phyloP scores from a whole-genome alignment of 352 stramenopile species.

The Pythium apleroticum region DNA sequence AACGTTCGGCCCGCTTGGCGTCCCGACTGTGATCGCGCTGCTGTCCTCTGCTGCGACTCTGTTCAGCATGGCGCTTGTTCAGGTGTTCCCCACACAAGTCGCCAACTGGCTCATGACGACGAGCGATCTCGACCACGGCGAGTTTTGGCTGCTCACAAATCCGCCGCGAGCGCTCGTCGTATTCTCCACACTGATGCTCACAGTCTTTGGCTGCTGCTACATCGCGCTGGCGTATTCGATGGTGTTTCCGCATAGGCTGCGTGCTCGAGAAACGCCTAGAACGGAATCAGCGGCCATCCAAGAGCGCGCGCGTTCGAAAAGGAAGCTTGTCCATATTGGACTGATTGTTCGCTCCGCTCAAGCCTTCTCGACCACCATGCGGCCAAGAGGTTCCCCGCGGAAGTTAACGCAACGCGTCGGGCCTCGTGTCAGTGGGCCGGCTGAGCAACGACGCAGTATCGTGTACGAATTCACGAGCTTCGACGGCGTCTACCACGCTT shows the following conservation, averaged over 20 bases:
- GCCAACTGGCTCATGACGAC: conserved; percentile 31
- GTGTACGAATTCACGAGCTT: conserved; percentile 6
- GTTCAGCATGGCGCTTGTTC: conserved; percentile 18
- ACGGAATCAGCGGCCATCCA: no score
- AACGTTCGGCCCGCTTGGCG: conserved; percentile 13
- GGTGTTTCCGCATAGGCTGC: not conserved
- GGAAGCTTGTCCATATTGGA: not conserved
- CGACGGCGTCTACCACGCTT: conserved; percentile 19
- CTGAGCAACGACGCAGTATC: not conserved
- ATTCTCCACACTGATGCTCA: conserved; percentile 10
- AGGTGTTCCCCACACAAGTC: conserved; percentile 21
- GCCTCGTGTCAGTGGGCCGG: not conserved
- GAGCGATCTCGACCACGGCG: conserved; percentile 13
- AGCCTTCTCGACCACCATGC: not conserved
- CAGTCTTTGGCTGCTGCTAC: conserved; percentile 12
- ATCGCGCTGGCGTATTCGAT: not conserved
- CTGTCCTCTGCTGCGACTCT: conserved; percentile 2
- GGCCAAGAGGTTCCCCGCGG: not conserved
- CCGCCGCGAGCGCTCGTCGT: not conserved
- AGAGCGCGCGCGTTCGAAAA: no score
- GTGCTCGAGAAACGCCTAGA: no score
- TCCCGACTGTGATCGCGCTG: conserved; percentile 18
- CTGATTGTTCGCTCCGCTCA: not conserved
- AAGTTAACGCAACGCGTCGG: not conserved
- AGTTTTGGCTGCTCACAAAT: conserved; percentile 27